Conservation (phyloP, 2,329 filamentous ascomycete genomes). For the Aspergillus sp. region DNA sequence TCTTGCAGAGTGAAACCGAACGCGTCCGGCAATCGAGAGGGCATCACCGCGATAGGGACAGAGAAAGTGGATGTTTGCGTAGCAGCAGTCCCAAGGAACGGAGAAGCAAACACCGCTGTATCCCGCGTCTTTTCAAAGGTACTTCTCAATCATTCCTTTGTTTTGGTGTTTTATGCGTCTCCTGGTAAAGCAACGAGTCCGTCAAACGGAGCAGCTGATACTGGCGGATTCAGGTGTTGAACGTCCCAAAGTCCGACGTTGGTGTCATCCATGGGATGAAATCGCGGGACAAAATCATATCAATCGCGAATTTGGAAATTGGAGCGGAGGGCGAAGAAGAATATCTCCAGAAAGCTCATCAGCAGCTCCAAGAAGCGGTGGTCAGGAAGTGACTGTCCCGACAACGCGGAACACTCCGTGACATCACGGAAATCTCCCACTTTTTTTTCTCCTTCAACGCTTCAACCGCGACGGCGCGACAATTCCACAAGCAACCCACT, state of each 20-base stretch:
- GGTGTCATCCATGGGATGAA: conserved; percentile 63
- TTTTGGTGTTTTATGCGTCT: background rate
- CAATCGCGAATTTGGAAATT: conserved; percentile 31
- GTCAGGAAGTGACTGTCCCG: conserved; percentile 2
- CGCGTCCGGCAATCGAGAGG: conserved; percentile 61
- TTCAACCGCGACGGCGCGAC: background rate
- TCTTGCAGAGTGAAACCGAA: conserved; percentile 69
- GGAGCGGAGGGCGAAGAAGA: conserved; percentile 31
- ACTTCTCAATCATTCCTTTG: background rate
- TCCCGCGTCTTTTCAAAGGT: conserved; percentile 63
- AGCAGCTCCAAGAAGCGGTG: conserved; percentile 21
- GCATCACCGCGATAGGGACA: conserved; percentile 57
- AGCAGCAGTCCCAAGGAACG: conserved; percentile 63
- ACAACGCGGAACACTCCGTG: conserved; percentile 12
- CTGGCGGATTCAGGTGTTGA: conserved; percentile 49
- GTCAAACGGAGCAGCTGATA: background rate
- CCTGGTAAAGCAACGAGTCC: background rate
- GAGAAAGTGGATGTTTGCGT: conserved; percentile 65
- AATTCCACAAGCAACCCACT: background rate
- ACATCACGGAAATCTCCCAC: conserved; percentile 21
- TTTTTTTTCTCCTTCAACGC: conserved; percentile 11
- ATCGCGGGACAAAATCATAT: conserved; percentile 63
- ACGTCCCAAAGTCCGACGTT: conserved; percentile 63
- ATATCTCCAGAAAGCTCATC: conserved; percentile 23
- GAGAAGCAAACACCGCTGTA: conserved; percentile 69